Evolutionary conservation across 2,329 filamentous ascomycete species (phyloP), one percentile per base, ranked within the genome.

Genomic region (Emmonsiellopsis sp.): DNA sequence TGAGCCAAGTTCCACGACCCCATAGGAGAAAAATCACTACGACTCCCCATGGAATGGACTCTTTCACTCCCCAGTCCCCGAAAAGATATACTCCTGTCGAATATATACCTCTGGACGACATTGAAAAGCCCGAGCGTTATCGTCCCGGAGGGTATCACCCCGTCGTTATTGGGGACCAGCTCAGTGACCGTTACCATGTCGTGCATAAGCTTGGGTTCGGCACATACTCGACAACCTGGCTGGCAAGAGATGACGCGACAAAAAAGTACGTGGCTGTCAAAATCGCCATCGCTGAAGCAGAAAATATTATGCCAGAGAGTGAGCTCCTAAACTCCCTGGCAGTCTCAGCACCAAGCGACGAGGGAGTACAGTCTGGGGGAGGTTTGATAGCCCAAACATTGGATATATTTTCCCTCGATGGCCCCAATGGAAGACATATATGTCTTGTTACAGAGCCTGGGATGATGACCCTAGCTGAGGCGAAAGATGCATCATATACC

Each of bases 171-270:
- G 71, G 70, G n/a, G 71, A 75, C 37, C 30, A 55, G 1, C 72
- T 75, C 51, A 52, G 68, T 7, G 51, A 63, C 43, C 66, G 69
- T 16, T 76, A 77, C 55, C 59, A 61, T 43, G 61, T 76, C 40
- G 59, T 73, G 20, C 66, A 74, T 54, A 76, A 77, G 58, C 65
- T 76, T 8, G 73, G 74, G 7, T 70, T 65, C 16, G 73, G 74
- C n/a, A 63, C 67, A 9, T 75, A 62, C 56, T 71, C 72, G 20
- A 57, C 57, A 20, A 48, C 49, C 34, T 58, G 55, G 55, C 53
- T 58, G 37, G 57, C 53, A 1, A 50, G 46, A 31, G 51, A 55
- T 13, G 40, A 35, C 16, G 20, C 30, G 13, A 34, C n/a, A 5
- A n/a, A 20, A 10, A 40, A n/a, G 40, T 47, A 47, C 50, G 43